Evolutionary conservation across 2,329 filamentous ascomycete genomes (phyloP).

Genomic region (Ophiostoma novo-ulmi): DNA sequence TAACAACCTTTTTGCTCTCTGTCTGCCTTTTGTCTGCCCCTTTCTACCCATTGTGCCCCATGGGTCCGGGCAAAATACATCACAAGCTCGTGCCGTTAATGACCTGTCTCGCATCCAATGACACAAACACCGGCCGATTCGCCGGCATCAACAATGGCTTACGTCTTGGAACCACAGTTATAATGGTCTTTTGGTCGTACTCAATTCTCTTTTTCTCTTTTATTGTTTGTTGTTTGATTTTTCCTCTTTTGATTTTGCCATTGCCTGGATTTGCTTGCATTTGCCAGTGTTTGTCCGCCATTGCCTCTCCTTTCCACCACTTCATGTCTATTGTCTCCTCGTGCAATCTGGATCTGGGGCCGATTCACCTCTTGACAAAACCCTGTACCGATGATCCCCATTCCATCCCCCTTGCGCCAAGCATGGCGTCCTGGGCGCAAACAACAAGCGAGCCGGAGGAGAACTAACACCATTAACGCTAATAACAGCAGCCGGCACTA

Average conservation of each 20-base stretch:
- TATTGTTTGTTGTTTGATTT: neutral
- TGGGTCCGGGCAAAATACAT: neutral
- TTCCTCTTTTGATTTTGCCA: neutral
- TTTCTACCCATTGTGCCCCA: neutral
- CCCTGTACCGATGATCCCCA: conserved; percentile 6
- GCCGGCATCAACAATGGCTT: neutral
- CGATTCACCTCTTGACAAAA: neutral
- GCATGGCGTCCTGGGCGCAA: conserved; percentile 9
- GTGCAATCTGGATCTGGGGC: neutral
- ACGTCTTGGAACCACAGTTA: neutral
- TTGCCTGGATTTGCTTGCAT: neutral
- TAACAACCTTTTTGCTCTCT: neutral
- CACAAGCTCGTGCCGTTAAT: neutral
- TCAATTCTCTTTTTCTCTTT: neutral
- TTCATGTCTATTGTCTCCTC: neutral
- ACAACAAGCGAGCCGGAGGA: conserved; percentile 1
- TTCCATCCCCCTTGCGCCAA: conserved; percentile 11
- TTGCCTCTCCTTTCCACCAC: neutral
- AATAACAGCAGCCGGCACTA: neutral
- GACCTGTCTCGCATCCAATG: neutral
- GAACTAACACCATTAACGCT: neutral
- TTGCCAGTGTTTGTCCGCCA: neutral
- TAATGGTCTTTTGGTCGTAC: neutral
- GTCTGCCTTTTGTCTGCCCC: neutral
- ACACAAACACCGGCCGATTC: neutral